Conservation (phyloP, 2,329 filamentous ascomycete genomes). For the Claviceps purpurea region DNA sequence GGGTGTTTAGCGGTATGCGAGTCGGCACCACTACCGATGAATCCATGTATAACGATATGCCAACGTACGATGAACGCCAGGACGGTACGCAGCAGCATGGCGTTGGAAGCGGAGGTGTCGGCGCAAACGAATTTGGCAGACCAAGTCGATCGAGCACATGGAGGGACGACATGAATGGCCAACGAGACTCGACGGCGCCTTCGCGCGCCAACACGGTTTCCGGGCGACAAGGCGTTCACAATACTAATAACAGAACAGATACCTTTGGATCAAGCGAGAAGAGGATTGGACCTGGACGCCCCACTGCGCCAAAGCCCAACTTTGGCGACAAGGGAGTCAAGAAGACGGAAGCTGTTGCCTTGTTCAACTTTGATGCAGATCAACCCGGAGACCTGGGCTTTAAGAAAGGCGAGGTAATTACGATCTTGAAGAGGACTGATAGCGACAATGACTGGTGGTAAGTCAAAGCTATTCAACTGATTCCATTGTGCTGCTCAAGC, state of each 20-base stretch:
- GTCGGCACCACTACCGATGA: conserved; percentile 33
- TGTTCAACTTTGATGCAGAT: conserved; percentile 90
- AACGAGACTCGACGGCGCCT: conserved; percentile 28
- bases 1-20: conserved; percentile 61
- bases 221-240: conserved; percentile 29
- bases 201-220: conserved; percentile 40
- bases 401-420: conserved; percentile 95
- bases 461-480: conserved; percentile 12
- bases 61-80: conserved; percentile 72
- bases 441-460: conserved; percentile 93
- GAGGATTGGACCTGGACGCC: conserved; percentile 54
- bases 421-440: conserved; percentile 85
- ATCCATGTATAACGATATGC: conserved; percentile 83
- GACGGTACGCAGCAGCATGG: conserved; percentile 40
- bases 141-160: conserved; percentile 56
- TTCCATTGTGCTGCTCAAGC: neutral
- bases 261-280: conserved; percentile 20
- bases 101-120: conserved; percentile 24
- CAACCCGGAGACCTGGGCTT: conserved; percentile 87
- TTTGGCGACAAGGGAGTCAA: conserved; percentile 51
- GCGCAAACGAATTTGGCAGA: conserved; percentile 34
- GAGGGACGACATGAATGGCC: conserved; percentile 64
- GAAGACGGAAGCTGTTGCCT: conserved; percentile 73
- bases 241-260: conserved; percentile 22
- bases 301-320: conserved; percentile 79